A percentile compares a stretch with the other conserved stretches of the same genome.
Evolutionary conservation across 2,329 filamentous ascomycete genomes (phyloP).

Genomic region (Venturia nashicola): DNA sequence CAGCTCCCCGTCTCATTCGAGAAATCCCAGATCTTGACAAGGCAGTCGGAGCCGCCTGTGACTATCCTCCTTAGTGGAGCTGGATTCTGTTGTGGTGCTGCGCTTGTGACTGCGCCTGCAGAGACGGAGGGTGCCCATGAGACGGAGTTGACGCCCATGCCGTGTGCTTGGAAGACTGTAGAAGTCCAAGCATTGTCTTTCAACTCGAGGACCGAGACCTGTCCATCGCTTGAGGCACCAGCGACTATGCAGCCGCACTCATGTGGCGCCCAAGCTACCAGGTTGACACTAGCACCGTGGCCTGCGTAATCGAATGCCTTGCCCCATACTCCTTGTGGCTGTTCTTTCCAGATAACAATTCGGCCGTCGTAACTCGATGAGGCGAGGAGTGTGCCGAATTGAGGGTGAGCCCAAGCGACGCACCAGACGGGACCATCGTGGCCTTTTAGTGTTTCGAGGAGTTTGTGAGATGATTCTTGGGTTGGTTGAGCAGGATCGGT

Average conservation of each 20-base stretch:
- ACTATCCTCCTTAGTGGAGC: conserved; percentile 65
- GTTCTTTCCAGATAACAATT: conserved; percentile 96
- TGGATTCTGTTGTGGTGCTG: conserved; percentile 20
- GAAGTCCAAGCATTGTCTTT: conserved; percentile 91
- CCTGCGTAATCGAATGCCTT: conserved; percentile 86
- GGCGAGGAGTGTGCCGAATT: conserved; percentile 95
- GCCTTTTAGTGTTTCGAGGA: conserved; percentile 88
- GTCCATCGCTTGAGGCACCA: conserved; percentile 86
- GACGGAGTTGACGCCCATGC: conserved; percentile 88
- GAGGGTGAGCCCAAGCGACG: conserved; percentile 91
- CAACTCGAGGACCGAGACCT: conserved; percentile 90
- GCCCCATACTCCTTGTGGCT: conserved; percentile 33
- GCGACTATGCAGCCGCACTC: conserved; percentile 90
- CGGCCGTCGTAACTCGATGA: conserved; percentile 95
- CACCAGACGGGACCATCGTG: conserved; percentile 98
- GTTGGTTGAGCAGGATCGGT: conserved; percentile 35
- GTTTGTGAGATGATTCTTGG: conserved; percentile 59
- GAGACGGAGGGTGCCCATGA: conserved; percentile 83
- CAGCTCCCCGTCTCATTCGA: conserved; percentile 31
- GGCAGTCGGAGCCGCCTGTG: conserved; percentile 87
- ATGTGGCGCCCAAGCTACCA: conserved; percentile 94
- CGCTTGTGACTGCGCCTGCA: conserved; percentile 72
- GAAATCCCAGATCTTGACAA: conserved; percentile 86
- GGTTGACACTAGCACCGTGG: conserved; percentile 94
- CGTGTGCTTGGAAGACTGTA: conserved; percentile 81